Conservation (phyloP, 2,329 filamentous ascomycete species). For the Colletotrichum gloeosporioides region DNA sequence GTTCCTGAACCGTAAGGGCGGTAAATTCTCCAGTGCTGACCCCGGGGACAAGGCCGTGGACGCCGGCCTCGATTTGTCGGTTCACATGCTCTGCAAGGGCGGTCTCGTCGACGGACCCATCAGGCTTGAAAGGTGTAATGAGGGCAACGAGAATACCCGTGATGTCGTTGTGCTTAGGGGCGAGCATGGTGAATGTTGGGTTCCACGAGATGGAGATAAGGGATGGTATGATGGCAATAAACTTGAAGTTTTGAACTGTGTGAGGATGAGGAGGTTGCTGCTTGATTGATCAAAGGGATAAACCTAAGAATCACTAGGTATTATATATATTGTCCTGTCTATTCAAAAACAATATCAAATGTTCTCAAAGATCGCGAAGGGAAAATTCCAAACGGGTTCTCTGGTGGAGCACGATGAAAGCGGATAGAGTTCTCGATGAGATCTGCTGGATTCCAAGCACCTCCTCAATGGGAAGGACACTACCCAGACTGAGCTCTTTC, state of each 20-base stretch:
- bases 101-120: conserved; percentile 44
- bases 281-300: not conserved
- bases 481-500: not conserved
- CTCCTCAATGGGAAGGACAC: not conserved
- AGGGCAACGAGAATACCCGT: conserved; percentile 53
- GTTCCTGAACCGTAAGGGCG: conserved; percentile 45
- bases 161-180: conserved; percentile 24
- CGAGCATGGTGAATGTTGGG: not conserved
- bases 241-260: not conserved
- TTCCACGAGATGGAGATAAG: not conserved
- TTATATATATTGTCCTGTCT: not conserved
- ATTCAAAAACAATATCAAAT: not conserved
- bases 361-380: not conserved
- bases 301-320: not conserved
- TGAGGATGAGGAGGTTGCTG: not conserved
- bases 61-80: conserved; percentile 45
- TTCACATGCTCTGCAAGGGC: conserved; percentile 49
- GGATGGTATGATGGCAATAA: not conserved
- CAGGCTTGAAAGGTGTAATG: conserved; percentile 51
- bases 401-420: not conserved
- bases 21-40: conserved; percentile 58
- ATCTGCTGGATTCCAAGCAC: not conserved
- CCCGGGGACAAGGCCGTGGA: conserved; percentile 56
- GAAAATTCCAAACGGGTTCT: not conserved
- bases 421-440: not conserved